Evolutionary conservation across 768 basidiomycete genomes (phyloP).

Genomic region (Lactifluus rugatus): DNA sequence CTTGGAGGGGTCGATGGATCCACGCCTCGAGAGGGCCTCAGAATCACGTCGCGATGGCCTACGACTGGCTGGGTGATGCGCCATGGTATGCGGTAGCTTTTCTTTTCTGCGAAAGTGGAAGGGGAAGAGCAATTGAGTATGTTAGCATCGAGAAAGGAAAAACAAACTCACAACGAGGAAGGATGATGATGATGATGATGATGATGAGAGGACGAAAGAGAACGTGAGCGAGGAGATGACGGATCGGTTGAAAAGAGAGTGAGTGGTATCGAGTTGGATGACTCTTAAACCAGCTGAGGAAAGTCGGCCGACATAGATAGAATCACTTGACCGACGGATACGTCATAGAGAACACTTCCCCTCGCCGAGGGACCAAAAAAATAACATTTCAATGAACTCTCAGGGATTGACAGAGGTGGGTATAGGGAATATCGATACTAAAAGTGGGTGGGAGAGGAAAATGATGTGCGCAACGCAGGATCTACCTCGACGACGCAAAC

Average conservation of each 20-base stretch:
- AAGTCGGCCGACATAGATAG: background rate
- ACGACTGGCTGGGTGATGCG: constrained; percentile 29
- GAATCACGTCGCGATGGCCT: constrained; percentile 37
- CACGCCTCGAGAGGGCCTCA: constrained; percentile 47
- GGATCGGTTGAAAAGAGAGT: constrained; percentile 8
- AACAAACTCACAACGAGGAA: constrained; percentile 11
- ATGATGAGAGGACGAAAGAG: background rate
- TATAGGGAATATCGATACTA: background rate
- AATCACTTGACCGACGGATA: background rate
- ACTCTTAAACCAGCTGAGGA: background rate
- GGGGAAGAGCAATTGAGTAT: background rate
- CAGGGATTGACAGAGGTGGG: background rate
- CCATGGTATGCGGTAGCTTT: constrained; percentile 26
- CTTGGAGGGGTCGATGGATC: constrained; percentile 69
- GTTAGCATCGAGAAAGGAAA: constrained; percentile 1
- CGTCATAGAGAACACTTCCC: background rate
- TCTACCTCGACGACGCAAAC: background rate
- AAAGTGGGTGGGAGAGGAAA: background rate
- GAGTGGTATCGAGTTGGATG: too few relatives aligned
- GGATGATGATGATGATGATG: too few relatives aligned
- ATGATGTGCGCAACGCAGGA: background rate
- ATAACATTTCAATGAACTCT: background rate
- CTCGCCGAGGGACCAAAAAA: background rate
- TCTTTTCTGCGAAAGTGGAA: background rate
- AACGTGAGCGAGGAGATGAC: background rate